Base-by-base conservation (phyloP, 257 asterid species). In the Penstemon eatonii region DNA sequence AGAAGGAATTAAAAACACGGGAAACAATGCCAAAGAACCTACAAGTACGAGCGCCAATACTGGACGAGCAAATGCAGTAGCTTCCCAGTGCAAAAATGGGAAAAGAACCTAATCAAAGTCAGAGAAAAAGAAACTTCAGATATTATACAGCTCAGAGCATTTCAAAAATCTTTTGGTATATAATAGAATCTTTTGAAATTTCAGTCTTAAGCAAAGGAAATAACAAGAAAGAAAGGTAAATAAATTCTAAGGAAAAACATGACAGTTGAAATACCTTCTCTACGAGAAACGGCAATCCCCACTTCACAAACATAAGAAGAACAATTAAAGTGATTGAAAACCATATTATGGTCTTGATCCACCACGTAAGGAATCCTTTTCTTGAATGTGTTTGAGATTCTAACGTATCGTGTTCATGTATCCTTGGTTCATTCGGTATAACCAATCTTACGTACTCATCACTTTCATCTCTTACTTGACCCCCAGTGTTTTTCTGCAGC, bases 21-120 rank as follows among this genome's bases (percentile, higher is more conserved):
- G 98, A 65, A 91, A 89, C 40, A 91, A 70, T 13, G 94, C 95
- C 82, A 91, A 76, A 39, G 98, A 91, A 71, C 92, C 95, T 42
- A 87, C 78, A 5, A 91, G 90, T 61, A 91, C 83, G 10, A 91
- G 80, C 25, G 94, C 95, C 18, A 91, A 84, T 4, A 76, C 78
- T 6, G 98, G 96, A 72, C 90, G 98, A 33, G 94, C 94, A 80
- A 91, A 91, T 63, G 92, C 90, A 42, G 92, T 89, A 66, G 98
- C 84, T 87, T 91, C 98, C 98, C 98, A 91, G 81, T 81, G 81
- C 76, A 91, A 70, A 71, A 89, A 68, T 61, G 98, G 98, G 45
- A 82, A 79, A 41, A 91, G 84, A 74, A 89, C 89, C 98, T 91
- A 66, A 56, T 56, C 60, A 58, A 44, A 75, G 61, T 47, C 80